Evolutionary conservation across 495 filamentous ascomycete genomes (phyloP).

Genomic region (Penicillium mononematosum): DNA sequence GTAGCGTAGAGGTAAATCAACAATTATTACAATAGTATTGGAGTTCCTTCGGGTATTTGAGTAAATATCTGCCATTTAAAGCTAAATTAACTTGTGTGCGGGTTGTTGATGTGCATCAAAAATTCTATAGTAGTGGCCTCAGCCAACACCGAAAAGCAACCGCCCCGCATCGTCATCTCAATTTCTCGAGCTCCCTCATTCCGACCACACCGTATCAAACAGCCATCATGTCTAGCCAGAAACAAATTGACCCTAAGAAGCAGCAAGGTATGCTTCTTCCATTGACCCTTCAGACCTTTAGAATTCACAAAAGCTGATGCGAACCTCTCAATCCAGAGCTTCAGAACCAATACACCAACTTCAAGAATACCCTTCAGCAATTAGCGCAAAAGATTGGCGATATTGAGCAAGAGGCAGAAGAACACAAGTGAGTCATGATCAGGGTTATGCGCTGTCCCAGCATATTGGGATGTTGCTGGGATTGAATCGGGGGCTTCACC

Average conservation of each 20-base stretch:
- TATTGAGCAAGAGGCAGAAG: conserved; percentile 93
- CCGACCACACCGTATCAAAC: conserved; percentile 14
- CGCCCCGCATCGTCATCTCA: conserved; percentile 40
- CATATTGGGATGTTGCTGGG: neutral
- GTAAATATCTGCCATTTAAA: neutral
- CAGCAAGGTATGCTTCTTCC: conserved; percentile 69
- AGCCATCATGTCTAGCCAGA: conserved; percentile 44
- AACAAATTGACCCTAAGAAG: conserved; percentile 60
- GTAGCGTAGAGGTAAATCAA: neutral
- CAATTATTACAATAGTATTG: neutral
- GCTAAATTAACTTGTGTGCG: neutral
- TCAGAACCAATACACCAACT: conserved; percentile 88
- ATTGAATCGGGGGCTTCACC: neutral
- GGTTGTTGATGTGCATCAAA: neutral
- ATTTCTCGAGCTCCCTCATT: conserved; percentile 30
- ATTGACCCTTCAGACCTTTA: neutral
- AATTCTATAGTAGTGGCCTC: conserved; percentile 12
- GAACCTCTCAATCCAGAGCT: conserved; percentile 61
- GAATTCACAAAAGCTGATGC: conserved; percentile 15
- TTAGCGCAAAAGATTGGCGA: conserved; percentile 95
- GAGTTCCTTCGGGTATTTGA: neutral
- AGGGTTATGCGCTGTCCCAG: neutral
- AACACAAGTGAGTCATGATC: conserved; percentile 80
- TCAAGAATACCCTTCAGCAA: conserved; percentile 92
- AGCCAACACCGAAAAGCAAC: conserved; percentile 20